Evolutionary conservation across 177 flowering plant species (phyloP).

Genomic region (Telopea speciosissima): DNA sequence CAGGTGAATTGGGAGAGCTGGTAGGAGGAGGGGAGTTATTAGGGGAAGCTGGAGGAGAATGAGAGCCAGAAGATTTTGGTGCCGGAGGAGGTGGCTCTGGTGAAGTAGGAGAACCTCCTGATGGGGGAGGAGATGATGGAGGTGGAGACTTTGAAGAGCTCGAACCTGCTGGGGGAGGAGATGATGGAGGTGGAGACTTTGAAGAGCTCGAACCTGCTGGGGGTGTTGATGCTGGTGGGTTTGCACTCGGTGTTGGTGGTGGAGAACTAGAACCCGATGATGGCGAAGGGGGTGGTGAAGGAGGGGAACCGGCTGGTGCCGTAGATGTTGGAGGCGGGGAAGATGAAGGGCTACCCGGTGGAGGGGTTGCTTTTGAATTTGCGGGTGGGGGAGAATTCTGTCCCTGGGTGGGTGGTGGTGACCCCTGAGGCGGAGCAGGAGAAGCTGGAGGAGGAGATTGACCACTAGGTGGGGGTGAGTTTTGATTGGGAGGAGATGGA

Average conservation of each 20-base stretch:
- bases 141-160: background rate
- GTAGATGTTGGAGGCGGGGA: background rate
- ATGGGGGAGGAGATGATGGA: slow-evolving; percentile 2
- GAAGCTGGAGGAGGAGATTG: background rate
- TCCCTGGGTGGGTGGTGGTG: background rate
- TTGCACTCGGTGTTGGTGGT: background rate
- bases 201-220: background rate
- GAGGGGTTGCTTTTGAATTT: background rate
- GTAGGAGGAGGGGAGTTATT: background rate
- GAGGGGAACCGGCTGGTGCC: background rate
- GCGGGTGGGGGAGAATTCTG: background rate
- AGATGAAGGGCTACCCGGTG: background rate
- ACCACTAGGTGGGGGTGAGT: background rate
- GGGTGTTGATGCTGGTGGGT: background rate
- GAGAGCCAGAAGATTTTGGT: background rate
- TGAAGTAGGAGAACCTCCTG: background rate
- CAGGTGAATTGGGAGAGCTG: slow-evolving; percentile 7
- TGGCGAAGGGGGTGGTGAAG: slow-evolving; percentile 16
- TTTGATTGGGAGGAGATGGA: background rate
- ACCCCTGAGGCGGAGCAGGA: background rate
- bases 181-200: background rate
- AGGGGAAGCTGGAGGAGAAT: slow-evolving; percentile 9
- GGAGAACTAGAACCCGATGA: background rate
- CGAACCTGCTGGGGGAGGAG: background rate
- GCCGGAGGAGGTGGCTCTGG: background rate